These are phyloP conservation scores for Geotrichum siamense DNA, from an alignment of 1,139 yeast species.

Conservation along the genomic window DNA sequence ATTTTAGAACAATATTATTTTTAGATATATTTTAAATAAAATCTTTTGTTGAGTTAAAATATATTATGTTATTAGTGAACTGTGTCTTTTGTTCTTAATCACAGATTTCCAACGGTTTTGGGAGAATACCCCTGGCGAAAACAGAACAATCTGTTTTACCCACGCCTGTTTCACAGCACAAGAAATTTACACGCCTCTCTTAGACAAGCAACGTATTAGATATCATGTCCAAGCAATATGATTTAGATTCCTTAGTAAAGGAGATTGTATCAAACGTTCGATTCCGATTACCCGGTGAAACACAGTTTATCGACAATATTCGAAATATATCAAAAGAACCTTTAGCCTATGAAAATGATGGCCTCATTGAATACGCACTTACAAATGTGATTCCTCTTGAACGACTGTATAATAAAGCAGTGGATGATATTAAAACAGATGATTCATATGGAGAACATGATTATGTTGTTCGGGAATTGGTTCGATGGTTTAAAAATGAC, in stretches of 20 bases:
- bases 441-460: conserved; percentile 52
- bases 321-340: conserved; percentile 23
- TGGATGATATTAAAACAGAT: conserved; percentile 32
- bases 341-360: conserved; percentile 35
- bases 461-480: conserved; percentile 55
- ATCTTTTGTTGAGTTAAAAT: no score
- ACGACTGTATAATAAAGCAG: conserved; percentile 36
- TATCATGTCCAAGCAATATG: no score
- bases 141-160: no score
- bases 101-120: no score
- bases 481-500: conserved; percentile 67
- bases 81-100: no score
- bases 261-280: background rate
- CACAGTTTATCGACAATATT: conserved; percentile 6
- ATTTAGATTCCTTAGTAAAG: background rate
- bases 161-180: no score
- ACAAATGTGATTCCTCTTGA: conserved; percentile 36
- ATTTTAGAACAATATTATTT: no score
- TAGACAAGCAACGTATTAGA: no score
- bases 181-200: no score
- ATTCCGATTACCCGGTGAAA: conserved; percentile 6
- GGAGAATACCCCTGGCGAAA: no score
- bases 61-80: no score
- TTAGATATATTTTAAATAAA: no score
- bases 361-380: conserved; percentile 36